Base-by-base conservation (phyloP, 108 stramenopile species). In the Cylindrotheca fusiformis region DNA sequence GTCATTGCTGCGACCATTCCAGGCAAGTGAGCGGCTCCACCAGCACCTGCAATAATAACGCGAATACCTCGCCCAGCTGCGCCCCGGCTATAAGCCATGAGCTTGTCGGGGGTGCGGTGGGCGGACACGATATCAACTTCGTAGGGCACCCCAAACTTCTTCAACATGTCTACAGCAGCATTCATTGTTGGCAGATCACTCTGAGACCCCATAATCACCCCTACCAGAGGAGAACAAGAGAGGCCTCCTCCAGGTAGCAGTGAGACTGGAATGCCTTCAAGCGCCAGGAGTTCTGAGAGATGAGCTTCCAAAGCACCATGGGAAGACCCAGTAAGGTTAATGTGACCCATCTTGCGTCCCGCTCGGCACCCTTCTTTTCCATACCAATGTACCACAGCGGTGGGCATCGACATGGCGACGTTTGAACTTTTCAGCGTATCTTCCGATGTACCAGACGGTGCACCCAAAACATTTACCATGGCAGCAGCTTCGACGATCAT, bases 1-100 rank as follows among this genome's bases (percentile, higher is more conserved):
- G 99, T 99, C 92, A 93, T 87, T 17, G 96, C 91, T 3, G 97
- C 97, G 2, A 97, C 93, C 99, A 99, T 99, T 21, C 97, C 97
- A 17, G 99, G 99, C 49, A 99, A 74, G 71, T 98, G 99, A 21
- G 99, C 99, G 4, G 99, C 99, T 12, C 99, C 99, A n/a, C 99
- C 99, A 0, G 99, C 99, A 31, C 97, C 99, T 8, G 99, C 99
- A 63, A 97, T 90, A 41, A 97, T 95, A 25, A 93, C 92, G 31
- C 84, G 90, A 45, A 99, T 47, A 44, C 98, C 98, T 12, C 98
- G 80, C 25, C 69, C 82, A 2, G 72, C 87, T 2, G 96, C 96
- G 36, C 80, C 75, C 56, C 80, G 80, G 57, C 96, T 95, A 81
- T 97, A 99, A 12, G 76, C 48, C 51, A 90, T 77, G 56, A 99